A percentile compares a stretch with the other conserved stretches of the same genome.
Conservation (phyloP, 1,139 yeast genomes). For the Suhomyces yuchorum region DNA sequence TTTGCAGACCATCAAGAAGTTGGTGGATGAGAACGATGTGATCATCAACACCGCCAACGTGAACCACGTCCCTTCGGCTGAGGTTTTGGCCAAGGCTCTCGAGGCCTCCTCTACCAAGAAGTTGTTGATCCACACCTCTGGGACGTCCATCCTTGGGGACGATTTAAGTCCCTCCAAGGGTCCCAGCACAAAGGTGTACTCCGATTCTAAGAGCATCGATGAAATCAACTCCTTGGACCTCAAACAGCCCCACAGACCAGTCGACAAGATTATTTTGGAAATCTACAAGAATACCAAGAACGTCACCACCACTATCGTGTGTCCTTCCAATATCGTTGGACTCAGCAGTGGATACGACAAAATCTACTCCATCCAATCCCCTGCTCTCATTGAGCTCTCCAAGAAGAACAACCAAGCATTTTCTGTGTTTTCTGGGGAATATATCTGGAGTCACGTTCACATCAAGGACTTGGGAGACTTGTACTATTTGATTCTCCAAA, state of each 20-base stretch:
- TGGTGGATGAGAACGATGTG: slow-evolving; percentile 28
- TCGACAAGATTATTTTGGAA: slow-evolving; percentile 35
- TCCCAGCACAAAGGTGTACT: slow-evolving; percentile 27
- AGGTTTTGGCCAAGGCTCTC: slow-evolving; percentile 24
- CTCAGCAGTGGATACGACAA: slow-evolving; percentile 36
- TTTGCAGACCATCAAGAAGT: slow-evolving; percentile 22
- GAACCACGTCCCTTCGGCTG: slow-evolving; percentile 37
- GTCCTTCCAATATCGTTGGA: slow-evolving; percentile 31
- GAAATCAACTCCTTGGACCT: slow-evolving; percentile 32
- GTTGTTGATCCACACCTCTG: slow-evolving; percentile 42
- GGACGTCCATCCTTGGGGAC: slow-evolving; percentile 38
- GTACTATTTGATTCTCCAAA: slow-evolving; percentile 28
- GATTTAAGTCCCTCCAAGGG: slow-evolving; percentile 23
- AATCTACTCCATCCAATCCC: slow-evolving; percentile 36
- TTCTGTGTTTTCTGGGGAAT: slow-evolving; percentile 34
- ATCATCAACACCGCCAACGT: slow-evolving; percentile 42
- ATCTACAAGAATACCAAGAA: slow-evolving; percentile 24
- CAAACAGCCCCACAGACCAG: slow-evolving; percentile 40
- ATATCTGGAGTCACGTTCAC: slow-evolving; percentile 41
- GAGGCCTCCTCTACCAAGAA: slow-evolving; percentile 16
- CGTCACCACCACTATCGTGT: slow-evolving; percentile 25
- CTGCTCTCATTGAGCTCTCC: slow-evolving; percentile 26
- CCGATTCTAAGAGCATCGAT: slow-evolving; percentile 33
- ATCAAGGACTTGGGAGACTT: slow-evolving; percentile 39
- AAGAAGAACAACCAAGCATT: slow-evolving; percentile 30